Percentiles rank a stretch among this genome's conserved stretches.
These are phyloP conservation scores for Talaromyces sp. DNA, from an alignment of 2,329 filamentous ascomycete species.

Conservation along the genomic window DNA sequence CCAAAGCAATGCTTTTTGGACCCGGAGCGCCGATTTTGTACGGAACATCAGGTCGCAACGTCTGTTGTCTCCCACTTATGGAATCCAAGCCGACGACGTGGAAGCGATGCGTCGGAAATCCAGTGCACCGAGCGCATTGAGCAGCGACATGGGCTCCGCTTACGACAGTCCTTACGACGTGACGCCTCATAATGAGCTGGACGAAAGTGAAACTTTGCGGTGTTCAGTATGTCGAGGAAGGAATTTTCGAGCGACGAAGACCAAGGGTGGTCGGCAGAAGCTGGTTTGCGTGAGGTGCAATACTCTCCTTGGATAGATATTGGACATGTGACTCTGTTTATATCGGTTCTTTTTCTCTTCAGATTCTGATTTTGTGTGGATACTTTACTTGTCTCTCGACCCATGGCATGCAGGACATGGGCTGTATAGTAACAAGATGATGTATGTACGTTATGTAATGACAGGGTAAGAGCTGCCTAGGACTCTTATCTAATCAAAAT, in stretches of 20 bases:
- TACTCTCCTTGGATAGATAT: conserved; percentile 14
- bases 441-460: conserved; percentile 7
- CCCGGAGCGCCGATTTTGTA: conserved; percentile 42
- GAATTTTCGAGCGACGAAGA: conserved; percentile 60
- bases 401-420: neutral
- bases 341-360: neutral
- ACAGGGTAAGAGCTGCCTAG: neutral
- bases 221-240: conserved; percentile 59
- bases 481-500: neutral
- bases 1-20: conserved; percentile 54
- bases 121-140: conserved; percentile 55
- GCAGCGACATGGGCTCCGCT: conserved; percentile 51
- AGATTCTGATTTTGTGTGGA: neutral
- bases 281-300: conserved; percentile 60
- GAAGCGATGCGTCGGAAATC: conserved; percentile 29
- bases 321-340: neutral
- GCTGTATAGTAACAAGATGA: neutral
- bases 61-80: conserved; percentile 21
- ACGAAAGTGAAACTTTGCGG: conserved; percentile 37
- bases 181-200: neutral
- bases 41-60: conserved; percentile 14
- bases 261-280: conserved; percentile 48
- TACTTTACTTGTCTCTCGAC: neutral
- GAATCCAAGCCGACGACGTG: conserved; percentile 15
- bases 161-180: conserved; percentile 42